Percentiles rank a stretch among this genome's conserved stretches.
These are phyloP conservation scores for Medicago arabica DNA, from an alignment of 306 rosid species.

Conservation along the genomic window DNA sequence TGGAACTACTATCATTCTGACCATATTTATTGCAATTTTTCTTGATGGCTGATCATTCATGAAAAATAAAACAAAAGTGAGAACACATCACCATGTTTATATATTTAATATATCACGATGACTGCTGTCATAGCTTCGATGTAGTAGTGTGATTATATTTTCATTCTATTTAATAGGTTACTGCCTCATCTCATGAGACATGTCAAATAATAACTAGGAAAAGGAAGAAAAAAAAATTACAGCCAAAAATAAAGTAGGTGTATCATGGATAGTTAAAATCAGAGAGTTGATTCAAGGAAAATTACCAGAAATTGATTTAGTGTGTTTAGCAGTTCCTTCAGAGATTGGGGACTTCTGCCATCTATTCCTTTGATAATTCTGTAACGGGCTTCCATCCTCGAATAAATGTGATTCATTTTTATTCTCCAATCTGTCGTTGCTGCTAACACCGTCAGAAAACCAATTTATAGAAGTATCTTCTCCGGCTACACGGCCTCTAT, in stretches of 20 bases:
- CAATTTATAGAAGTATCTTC: slow-evolving; percentile 52
- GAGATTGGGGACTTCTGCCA: slow-evolving; percentile 40
- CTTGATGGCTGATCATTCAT: neutral
- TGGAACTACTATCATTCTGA: slow-evolving; percentile 27
- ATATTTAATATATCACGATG: too few species aligned
- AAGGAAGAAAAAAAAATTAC: slow-evolving; percentile 22
- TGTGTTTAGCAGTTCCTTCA: slow-evolving; percentile 40
- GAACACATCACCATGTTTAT: too few species aligned
- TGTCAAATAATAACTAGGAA: neutral
- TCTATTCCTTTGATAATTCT: slow-evolving; percentile 42
- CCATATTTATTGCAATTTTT: slow-evolving; percentile 1
- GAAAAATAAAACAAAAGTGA: neutral
- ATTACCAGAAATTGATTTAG: slow-evolving; percentile 46
- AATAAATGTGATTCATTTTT: slow-evolving; percentile 43
- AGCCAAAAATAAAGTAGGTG: too few species aligned
- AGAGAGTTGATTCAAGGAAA: slow-evolving; percentile 22
- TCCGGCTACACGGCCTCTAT: slow-evolving; percentile 58
- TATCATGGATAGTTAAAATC: slow-evolving; percentile 1
- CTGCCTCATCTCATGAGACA: too few species aligned
- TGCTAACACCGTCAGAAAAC: slow-evolving; percentile 48
- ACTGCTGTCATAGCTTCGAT: too few species aligned
- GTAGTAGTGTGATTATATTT: too few species aligned
- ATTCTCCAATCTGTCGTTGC: slow-evolving; percentile 46
- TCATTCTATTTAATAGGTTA: too few species aligned
- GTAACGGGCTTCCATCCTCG: slow-evolving; percentile 51